phyloP scores from a whole-genome alignment of 2,329 filamentous ascomycete genomes.

The Phialophora tarda region DNA sequence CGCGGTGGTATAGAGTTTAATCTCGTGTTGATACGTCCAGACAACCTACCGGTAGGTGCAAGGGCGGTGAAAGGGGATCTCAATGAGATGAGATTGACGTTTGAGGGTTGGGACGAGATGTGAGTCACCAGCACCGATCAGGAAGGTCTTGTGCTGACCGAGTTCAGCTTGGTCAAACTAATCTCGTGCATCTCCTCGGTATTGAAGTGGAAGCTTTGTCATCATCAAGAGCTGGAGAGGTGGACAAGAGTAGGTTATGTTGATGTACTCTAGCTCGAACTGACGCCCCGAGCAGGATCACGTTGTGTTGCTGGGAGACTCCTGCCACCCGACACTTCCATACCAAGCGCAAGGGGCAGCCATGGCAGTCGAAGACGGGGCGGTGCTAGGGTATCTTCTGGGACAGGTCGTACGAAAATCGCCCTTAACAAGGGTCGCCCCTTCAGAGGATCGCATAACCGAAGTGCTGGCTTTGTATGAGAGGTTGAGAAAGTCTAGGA shows the following conservation, averaged over 20 bases:
- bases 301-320: slow-evolving; percentile 66
- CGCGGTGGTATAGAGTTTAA: slow-evolving; percentile 66
- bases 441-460: slow-evolving; percentile 43
- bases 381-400: slow-evolving; percentile 58
- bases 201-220: slow-evolving; percentile 31
- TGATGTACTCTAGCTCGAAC: not conserved
- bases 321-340: slow-evolving; percentile 68
- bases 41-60: slow-evolving; percentile 63
- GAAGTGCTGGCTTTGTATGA: slow-evolving; percentile 56
- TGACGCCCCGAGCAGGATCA: not conserved
- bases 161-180: slow-evolving; percentile 21
- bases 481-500: slow-evolving; percentile 61
- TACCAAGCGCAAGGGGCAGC: slow-evolving; percentile 57
- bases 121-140: slow-evolving; percentile 2
- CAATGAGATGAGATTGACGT: slow-evolving; percentile 60
- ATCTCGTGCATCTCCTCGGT: slow-evolving; percentile 23
- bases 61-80: slow-evolving; percentile 57
- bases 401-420: slow-evolving; percentile 40
- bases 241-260: slow-evolving; percentile 21
- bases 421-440: not conserved
- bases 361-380: slow-evolving; percentile 43
- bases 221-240: slow-evolving; percentile 23
- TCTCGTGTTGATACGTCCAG: slow-evolving; percentile 68
- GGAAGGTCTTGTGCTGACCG: not conserved
- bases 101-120: slow-evolving; percentile 61